Evolutionary conservation across 108 stramenopile species (phyloP), one percentile per base, ranked within the genome.

Genomic region (Pseudonitzschia pungens): DNA sequence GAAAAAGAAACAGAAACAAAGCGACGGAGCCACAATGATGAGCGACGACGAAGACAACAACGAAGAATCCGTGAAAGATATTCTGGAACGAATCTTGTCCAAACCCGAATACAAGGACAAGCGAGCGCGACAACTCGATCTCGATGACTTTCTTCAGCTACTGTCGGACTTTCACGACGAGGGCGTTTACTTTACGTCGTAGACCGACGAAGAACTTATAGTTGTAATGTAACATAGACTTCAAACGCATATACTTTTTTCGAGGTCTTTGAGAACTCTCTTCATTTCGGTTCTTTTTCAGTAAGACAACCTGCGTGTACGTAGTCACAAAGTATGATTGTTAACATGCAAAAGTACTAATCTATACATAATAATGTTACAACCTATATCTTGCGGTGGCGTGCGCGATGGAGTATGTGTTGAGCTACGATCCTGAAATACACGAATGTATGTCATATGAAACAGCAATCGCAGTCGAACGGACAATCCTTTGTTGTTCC

Each of bases 101-200:
- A 74, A 81, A 72, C 86, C 87, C 6, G 78, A 82, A 58, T 97
- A 91, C 80, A 88, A 84, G 56, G 96, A 87, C 28, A 89, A 92
- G 65, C 84, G 99, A 26, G 97, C 98, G 0, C 87, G 94, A 12
- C 96, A 96, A 56, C 77, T 99, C 74, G 96, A 96, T 77, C 84
- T 97, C 42, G 97, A 98, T 77, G 97, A 99, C 74, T 96, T 99
- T 62, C 81, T 99, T 57, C 88, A 89, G 42, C 78, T 98, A 45
- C 79, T 98, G 59, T 83, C 85, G 7, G 94, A 93, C 59, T 98
- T 98, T 76, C 96, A 98, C 71, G 73, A 83, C 44, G 81, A 85
- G 22, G 95, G 95, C 16, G 86, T 98, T 57, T 96, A 97, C 77
- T 98, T 98, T 82, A 86, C 73, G 21, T 69, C 73, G 9, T 55